Base-by-base conservation (phyloP, 345 rosid genomes). In the Brassica juncea region DNA sequence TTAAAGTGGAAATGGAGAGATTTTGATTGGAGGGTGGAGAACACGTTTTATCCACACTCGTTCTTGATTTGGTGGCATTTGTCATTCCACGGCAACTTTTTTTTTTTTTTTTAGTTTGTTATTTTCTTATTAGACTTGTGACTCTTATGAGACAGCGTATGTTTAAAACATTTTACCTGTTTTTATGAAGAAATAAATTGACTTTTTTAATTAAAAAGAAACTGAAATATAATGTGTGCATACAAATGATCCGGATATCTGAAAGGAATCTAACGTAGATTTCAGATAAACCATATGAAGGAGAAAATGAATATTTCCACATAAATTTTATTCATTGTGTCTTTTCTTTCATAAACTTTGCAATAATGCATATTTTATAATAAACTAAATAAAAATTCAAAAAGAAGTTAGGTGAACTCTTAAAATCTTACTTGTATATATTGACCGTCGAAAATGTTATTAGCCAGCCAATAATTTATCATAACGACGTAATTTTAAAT, bases 1-100 rank as follows among this genome's bases (percentile, higher is more conserved):
- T 63, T 71, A 23, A 16, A 5, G 16, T 70, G 23, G 23, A 23
- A 34, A 28, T 27, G 6, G 0, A 39, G 68, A 75, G 14, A 70
- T 34, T 89, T 80, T 89, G 86, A 91, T 91, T 91, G 93, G 93
- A 82, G 75, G 84, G 66, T 81, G 86, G 76, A 65, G 55, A 5
- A 5, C 87, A 84, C 90, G 87, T 84, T 86, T 86, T 87, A 86
- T 90, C 94, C 92, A 87, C 89, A 86, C 91, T 84, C 80, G 27
- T 5, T 73, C 68, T 16, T 19, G 31, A 44, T 66, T 52, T 75
- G 78, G 64, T 80, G 83, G 69, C 44, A 3, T 75, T 64, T 75
- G 7, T 57, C 44, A 6, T 70, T 80, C 68, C 80, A 70, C 80
- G 76, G 67, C 71, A 55, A 80, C 61, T 11, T 37, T 68, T 25